Percentiles rank a stretch among this genome's conserved stretches.
phyloP scores from a whole-genome alignment of 805 yeast genomes.

The Metschnikowia lunata region DNA sequence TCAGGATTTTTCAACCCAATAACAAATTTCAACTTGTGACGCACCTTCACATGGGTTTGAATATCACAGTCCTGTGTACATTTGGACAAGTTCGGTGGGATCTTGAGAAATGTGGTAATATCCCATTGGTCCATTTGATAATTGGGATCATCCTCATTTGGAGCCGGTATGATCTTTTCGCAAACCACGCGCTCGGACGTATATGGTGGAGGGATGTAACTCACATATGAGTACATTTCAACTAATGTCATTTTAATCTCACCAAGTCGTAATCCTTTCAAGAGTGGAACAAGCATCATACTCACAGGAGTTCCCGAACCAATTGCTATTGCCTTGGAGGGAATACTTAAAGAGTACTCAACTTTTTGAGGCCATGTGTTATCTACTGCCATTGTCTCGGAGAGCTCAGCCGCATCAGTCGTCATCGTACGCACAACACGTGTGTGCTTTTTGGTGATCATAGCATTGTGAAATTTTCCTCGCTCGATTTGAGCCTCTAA shows the following conservation, averaged over 20 bases:
- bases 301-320: slow-evolving; percentile 75
- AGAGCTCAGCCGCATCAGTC: slow-evolving; percentile 78
- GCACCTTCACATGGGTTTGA: slow-evolving; percentile 63
- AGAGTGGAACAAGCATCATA: slow-evolving; percentile 69
- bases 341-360: slow-evolving; percentile 82
- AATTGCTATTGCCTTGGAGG: slow-evolving; percentile 83
- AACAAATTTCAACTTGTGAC: slow-evolving; percentile 82
- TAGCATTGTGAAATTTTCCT: slow-evolving; percentile 65
- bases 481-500: slow-evolving; percentile 79
- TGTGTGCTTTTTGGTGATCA: slow-evolving; percentile 64
- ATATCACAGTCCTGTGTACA: slow-evolving; percentile 88
- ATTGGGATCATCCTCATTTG: slow-evolving; percentile 40
- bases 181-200: slow-evolving; percentile 58
- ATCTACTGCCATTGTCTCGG: slow-evolving; percentile 90
- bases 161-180: slow-evolving; percentile 41
- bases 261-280: slow-evolving; percentile 78
- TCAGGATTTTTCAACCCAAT: slow-evolving; percentile 80
- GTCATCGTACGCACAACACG: slow-evolving; percentile 84
- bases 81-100: slow-evolving; percentile 71
- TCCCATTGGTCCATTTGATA: slow-evolving; percentile 66
- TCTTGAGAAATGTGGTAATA: slow-evolving; percentile 49
- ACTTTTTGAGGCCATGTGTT: slow-evolving; percentile 94
- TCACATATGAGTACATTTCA: slow-evolving; percentile 63
- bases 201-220: slow-evolving; percentile 51
- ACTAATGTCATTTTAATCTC: slow-evolving; percentile 61